These are phyloP conservation scores for Ophiostoma novo-ulmi DNA, from an alignment of 2,329 filamentous ascomycete species.

Conservation along the genomic window DNA sequence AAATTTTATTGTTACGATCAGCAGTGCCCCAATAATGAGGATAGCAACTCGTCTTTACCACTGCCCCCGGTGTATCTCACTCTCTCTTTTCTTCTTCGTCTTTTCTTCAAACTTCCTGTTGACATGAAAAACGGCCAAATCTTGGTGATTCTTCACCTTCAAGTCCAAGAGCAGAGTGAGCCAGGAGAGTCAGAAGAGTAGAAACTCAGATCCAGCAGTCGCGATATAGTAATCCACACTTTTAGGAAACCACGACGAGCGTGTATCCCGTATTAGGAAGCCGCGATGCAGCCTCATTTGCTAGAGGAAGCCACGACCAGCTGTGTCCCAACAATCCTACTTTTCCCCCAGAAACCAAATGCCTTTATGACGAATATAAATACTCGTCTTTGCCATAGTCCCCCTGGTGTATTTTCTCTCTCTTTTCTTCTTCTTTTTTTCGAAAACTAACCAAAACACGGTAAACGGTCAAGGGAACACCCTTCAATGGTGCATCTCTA, in stretches of 20 bases:
- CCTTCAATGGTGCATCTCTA: neutral
- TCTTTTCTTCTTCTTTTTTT: conserved; percentile 4
- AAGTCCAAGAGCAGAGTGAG: neutral
- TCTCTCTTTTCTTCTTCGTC: neutral
- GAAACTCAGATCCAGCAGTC: neutral
- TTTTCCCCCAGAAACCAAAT: neutral
- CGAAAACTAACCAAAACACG: neutral
- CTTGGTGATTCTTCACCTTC: neutral
- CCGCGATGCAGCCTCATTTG: no score
- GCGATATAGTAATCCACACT: neutral
- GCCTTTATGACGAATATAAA: neutral
- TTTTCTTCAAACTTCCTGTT: neutral
- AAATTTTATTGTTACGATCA: neutral
- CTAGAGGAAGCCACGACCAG: neutral
- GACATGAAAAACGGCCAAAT: no score
- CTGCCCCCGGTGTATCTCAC: neutral
- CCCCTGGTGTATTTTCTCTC: neutral
- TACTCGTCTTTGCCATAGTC: neutral
- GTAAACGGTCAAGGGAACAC: neutral
- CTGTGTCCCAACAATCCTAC: neutral
- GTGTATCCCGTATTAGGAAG: no score
- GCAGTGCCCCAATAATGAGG: neutral
- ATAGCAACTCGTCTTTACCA: neutral
- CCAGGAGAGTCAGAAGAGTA: neutral
- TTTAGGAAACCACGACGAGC: neutral